Base-by-base conservation (phyloP, 495 filamentous ascomycete genomes). In the Sordaria brevicollis region DNA sequence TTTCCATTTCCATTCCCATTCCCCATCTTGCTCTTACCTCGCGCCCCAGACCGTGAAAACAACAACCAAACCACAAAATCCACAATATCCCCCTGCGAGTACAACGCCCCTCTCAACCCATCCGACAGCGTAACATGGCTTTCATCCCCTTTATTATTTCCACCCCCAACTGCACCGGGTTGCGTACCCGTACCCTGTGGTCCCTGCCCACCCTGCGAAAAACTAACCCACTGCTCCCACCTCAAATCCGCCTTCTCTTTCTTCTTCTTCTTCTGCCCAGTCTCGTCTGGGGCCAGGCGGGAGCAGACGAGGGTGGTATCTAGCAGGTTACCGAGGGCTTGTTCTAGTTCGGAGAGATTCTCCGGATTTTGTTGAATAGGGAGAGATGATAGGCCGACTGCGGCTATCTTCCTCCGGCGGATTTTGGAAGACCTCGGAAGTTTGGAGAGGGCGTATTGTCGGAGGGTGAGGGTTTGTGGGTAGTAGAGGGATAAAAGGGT, bases 41-140 rank as follows among this genome's bases (percentile, higher is more conserved):
- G 78, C 1, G 80, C 66, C 38, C 78, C 78, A 66, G 85, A 36
- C 66, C 83, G 85, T 17, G 86, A 87, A 79, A 97, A 96, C 3
- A 97, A 79, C 3, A 85, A 81, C 81, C 87, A 90, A 35, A 97
- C 89, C 11, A 89, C 89, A 75, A 92, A 96, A 79, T 97, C 91
- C 66, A 97, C 86, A 71, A 96, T 85, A 92, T 92, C 90, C 5
- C 86, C 83, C 70, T 91, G 89, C 10, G 77, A 81, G 71, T 78
- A 83, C 65, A 78, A 70, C 9, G 74, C 79, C 21, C 78, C 77
- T 66, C 73, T 67, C 29, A 80, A 73, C n/a, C 83, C 81, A 70
- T 85, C 79, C 3, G 83, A 80, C 57, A 87, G 80, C 15, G 83
- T 87, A 67, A 83, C 82, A 65, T 82, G 77, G 5, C 79, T 84